Conservation (phyloP, 306 rosid species). For the Dryas drummondii region DNA sequence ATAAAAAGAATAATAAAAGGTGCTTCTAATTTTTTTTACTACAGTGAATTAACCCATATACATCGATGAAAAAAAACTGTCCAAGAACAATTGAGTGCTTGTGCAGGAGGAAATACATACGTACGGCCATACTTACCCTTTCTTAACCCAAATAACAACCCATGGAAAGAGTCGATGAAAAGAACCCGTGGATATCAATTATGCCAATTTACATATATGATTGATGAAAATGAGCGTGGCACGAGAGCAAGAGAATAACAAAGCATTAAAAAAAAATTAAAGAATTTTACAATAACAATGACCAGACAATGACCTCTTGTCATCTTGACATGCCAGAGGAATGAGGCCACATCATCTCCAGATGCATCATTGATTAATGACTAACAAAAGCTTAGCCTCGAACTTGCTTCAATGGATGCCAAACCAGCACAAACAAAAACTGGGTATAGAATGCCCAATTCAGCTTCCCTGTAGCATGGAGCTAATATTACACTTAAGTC, state of each 20-base stretch:
- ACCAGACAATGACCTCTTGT: conserved; percentile 52
- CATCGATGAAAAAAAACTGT: background rate
- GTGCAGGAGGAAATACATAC: background rate
- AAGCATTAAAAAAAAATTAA: conserved; percentile 13
- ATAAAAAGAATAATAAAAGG: background rate
- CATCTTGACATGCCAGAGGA: conserved; percentile 37
- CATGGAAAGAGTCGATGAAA: conserved; percentile 33
- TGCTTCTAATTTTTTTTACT: background rate
- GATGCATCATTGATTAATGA: conserved; percentile 23
- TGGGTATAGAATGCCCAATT: conserved; percentile 16
- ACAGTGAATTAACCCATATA: background rate
- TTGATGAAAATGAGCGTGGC: conserved; percentile 24
- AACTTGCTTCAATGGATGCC: conserved; percentile 37
- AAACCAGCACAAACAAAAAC: conserved; percentile 27
- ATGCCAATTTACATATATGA: conserved; percentile 61
- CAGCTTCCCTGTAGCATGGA: conserved; percentile 24
- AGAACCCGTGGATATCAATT: conserved; percentile 42
- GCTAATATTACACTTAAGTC: conserved; percentile 3
- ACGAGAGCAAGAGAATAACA: conserved; percentile 20
- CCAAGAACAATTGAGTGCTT: background rate
- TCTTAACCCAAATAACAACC: conserved; percentile 34
- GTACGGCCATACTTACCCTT: background rate
- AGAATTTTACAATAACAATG: conserved; percentile 66
- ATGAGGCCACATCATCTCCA: conserved; percentile 24
- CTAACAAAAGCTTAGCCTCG: conserved; percentile 32